Percentiles rank a stretch among this genome's conserved stretches.
phyloP scores from a whole-genome alignment of 1,139 yeast genomes.

The Candida sanyaensis region DNA sequence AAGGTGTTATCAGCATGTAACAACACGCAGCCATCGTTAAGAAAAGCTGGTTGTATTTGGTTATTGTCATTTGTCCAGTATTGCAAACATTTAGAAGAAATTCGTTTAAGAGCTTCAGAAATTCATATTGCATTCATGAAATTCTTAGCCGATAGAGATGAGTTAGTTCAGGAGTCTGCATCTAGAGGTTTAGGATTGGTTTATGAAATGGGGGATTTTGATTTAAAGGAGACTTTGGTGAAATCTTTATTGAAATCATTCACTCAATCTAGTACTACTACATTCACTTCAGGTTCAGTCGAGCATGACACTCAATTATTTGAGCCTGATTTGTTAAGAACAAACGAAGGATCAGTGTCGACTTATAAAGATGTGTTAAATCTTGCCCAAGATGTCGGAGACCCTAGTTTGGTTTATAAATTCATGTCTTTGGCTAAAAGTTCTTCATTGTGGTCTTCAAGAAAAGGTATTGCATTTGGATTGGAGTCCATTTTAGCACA shows the following conservation, averaged over 20 bases:
- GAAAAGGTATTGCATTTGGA: constrained; percentile 94
- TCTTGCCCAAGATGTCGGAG: constrained; percentile 93
- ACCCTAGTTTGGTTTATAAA: constrained; percentile 89
- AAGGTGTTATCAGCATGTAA: constrained; percentile 54
- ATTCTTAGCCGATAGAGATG: constrained; percentile 78
- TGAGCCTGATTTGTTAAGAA: constrained; percentile 76
- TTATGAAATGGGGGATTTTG: constrained; percentile 74
- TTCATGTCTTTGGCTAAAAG: constrained; percentile 92
- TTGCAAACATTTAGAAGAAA: constrained; percentile 52
- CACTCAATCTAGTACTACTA: constrained; percentile 64
- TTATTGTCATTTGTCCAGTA: constrained; percentile 76
- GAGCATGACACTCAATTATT: constrained; percentile 82
- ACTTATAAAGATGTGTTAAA: constrained; percentile 85
- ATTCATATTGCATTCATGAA: constrained; percentile 76
- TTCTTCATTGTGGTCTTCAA: constrained; percentile 88
- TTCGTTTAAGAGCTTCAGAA: constrained; percentile 48
- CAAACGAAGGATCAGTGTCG: constrained; percentile 84
- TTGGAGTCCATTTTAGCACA: constrained; percentile 83
- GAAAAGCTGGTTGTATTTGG: constrained; percentile 87
- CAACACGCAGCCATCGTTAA: constrained; percentile 69
- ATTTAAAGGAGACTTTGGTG: constrained; percentile 71
- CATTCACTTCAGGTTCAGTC: constrained; percentile 65
- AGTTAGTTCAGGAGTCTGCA: constrained; percentile 86
- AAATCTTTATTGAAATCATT: constrained; percentile 77
- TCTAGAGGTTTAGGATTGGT: constrained; percentile 83